These are phyloP conservation scores for Chytridium lagenaria DNA, from an alignment of 371 early-diverging fungal genomes.

Conservation along the genomic window DNA sequence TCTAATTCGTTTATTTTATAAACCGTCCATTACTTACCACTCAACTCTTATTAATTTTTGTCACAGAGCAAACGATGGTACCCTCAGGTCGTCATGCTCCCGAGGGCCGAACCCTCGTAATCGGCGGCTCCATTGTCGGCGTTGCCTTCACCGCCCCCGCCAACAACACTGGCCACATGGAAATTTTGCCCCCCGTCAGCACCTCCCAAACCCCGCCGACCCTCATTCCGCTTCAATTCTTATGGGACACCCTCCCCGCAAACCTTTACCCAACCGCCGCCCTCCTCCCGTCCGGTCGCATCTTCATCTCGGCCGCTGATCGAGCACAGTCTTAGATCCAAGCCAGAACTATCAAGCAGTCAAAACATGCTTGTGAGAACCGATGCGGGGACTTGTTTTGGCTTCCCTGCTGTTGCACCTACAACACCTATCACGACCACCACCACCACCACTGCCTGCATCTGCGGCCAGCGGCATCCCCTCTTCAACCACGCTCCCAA, in stretches of 20 bases:
- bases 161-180: constrained; percentile 18
- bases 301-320: constrained; percentile 18
- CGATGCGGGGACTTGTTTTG: not conserved
- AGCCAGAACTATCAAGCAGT: not conserved
- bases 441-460: not conserved
- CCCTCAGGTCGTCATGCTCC: constrained; percentile 11
- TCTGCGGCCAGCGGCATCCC: too few species aligned
- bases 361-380: not conserved
- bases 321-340: constrained; percentile 12
- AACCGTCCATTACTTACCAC: too few species aligned
- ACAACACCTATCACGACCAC: not conserved
- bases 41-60: too few species aligned
- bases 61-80: constrained; percentile 22
- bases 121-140: constrained; percentile 21
- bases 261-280: constrained; percentile 58
- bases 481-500: not conserved
- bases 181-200: constrained; percentile 8
- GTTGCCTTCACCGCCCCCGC: not conserved
- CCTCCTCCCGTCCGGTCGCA: constrained; percentile 18
- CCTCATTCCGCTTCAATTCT: constrained; percentile 43
- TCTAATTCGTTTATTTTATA: too few species aligned
- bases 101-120: constrained; percentile 7
- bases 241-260: constrained; percentile 66
- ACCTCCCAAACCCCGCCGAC: not conserved
- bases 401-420: constrained; percentile 1